Evolutionary conservation across 1,139 yeast genomes (phyloP), one percentile per base, ranked within the genome.

Genomic region (Zygosaccharomyces pseudobailii): DNA sequence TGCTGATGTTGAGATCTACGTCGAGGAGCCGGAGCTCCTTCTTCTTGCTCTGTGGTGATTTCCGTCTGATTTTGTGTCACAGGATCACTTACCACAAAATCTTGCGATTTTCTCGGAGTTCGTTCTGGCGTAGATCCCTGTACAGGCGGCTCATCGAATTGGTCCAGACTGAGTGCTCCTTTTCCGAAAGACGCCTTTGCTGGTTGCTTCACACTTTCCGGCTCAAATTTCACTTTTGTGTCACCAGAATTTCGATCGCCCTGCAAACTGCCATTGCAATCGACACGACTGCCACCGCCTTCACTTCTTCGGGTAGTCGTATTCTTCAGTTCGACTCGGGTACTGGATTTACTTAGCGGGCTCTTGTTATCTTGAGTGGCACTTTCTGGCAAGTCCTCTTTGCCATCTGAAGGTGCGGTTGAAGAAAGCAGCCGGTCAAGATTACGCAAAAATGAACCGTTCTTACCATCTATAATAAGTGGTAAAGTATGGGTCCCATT

Each of bases 161-260:
- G 77, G 43, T 79, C 83, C 17, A 88, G 67, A 0, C 84, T 73
- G 45, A 88, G 70, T 49, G 81, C 80, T 1, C 96, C 96, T 47
- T 75, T 72, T 1, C 96, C 96, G 54, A 87, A 64, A 0, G 94
- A 80, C 32, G 76, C 73, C 22, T 84, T 61, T 0, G 85, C 76
- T 32, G 66, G 62, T 31, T 49, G 53, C 51, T 77, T 73, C 36
- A 82, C 47, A 19, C 51, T 70, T 1, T 84, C 65, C 0, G 90
- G 80, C 53, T 75, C 78, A 56, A 86, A 85, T 42, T 74, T 79
- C 19, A 78, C 75, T 19, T 65, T 65, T 25, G 59, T 58, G 6
- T 59, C 51, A 21, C 49, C 42, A 35, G 28, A 31, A 24, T 30
- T 38, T 32, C 40, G 36, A 21, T 38, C 23, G 33, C 13, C 19